Conservation (phyloP, 257 asterid genomes). For the Thymus mandschuricus region DNA sequence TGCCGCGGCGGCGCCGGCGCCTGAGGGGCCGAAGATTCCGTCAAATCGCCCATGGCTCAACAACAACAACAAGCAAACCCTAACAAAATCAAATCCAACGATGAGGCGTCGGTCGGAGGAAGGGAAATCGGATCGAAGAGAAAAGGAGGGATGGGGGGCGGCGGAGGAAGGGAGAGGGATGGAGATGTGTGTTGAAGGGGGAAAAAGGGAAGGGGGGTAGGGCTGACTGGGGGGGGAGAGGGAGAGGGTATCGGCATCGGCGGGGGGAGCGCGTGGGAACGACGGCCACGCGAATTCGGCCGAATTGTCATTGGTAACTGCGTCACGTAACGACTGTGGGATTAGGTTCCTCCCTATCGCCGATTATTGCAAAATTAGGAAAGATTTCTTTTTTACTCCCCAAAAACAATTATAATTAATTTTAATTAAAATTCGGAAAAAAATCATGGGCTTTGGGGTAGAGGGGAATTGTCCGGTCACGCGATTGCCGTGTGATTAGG, state of each 20-base stretch:
- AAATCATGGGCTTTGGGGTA: constrained; percentile 2
- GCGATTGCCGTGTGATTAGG: constrained; percentile 30
- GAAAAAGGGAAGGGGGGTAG: constrained; percentile 22
- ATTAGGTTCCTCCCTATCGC: constrained; percentile 11
- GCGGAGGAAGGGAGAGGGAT: constrained; percentile 30
- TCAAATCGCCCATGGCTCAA: constrained; percentile 46
- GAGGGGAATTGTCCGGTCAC: constrained; percentile 37
- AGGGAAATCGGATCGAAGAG: background rate
- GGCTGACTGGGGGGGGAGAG: constrained; percentile 38
- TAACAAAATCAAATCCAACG: constrained; percentile 4
- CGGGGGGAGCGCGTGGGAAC: constrained; percentile 59
- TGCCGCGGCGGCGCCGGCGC: constrained; percentile 46
- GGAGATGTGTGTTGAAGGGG: constrained; percentile 29
- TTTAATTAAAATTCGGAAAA: too few species aligned
- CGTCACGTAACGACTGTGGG: constrained; percentile 40
- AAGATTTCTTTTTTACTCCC: too few species aligned
- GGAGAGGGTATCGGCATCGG: constrained; percentile 43
- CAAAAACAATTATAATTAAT: too few species aligned
- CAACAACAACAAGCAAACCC: background rate
- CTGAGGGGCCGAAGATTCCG: constrained; percentile 47
- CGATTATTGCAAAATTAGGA: too few species aligned
- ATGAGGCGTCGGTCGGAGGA: background rate
- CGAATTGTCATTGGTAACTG: constrained; percentile 43
- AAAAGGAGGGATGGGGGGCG: constrained; percentile 29
- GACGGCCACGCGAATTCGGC: constrained; percentile 61